Conservation (phyloP, 2,329 filamentous ascomycete species). For the Coniochaeta prunicola region DNA sequence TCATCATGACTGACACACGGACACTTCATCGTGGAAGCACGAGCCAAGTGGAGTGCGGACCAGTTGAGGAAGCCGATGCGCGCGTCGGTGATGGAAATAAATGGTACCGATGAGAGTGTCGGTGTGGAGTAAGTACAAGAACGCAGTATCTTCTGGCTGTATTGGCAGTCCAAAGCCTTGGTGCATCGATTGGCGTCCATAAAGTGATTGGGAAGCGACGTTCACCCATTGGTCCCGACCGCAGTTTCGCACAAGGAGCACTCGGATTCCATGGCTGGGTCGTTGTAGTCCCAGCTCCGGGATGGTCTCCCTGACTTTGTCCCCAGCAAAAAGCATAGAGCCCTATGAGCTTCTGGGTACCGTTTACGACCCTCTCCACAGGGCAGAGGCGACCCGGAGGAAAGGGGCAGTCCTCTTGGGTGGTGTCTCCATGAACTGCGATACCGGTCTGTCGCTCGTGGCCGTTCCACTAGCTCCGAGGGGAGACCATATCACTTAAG, state of each 20-base stretch:
- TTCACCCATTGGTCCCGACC: slow-evolving; percentile 20
- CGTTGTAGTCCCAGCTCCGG: slow-evolving; percentile 29
- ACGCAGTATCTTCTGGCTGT: slow-evolving; percentile 24
- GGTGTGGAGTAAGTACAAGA: slow-evolving; percentile 34
- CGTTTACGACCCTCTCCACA: slow-evolving; percentile 23
- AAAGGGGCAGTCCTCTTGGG: slow-evolving; percentile 24
- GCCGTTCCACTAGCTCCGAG: slow-evolving; percentile 29
- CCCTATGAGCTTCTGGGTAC: slow-evolving; percentile 29
- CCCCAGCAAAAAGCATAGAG: slow-evolving; percentile 33
- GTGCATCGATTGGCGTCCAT: slow-evolving; percentile 26
- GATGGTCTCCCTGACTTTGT: slow-evolving; percentile 19
- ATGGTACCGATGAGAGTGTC: slow-evolving; percentile 36
- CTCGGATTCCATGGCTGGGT: slow-evolving; percentile 27
- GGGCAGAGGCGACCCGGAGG: slow-evolving; percentile 23
- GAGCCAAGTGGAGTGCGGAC: slow-evolving; percentile 32
- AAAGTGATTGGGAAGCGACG: slow-evolving; percentile 26
- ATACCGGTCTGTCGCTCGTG: slow-evolving; percentile 27
- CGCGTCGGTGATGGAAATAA: slow-evolving; percentile 28
- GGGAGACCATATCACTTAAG: slow-evolving; percentile 22
- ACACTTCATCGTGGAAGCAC: slow-evolving; percentile 34
- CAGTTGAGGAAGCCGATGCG: slow-evolving; percentile 33
- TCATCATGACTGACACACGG: slow-evolving; percentile 29
- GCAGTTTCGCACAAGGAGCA: slow-evolving; percentile 19
- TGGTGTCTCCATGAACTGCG: slow-evolving; percentile 29
- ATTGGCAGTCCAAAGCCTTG: slow-evolving; percentile 28